phyloP scores from a whole-genome alignment of 1,139 yeast genomes.

The Kurtzmaniella quercitrusa region DNA sequence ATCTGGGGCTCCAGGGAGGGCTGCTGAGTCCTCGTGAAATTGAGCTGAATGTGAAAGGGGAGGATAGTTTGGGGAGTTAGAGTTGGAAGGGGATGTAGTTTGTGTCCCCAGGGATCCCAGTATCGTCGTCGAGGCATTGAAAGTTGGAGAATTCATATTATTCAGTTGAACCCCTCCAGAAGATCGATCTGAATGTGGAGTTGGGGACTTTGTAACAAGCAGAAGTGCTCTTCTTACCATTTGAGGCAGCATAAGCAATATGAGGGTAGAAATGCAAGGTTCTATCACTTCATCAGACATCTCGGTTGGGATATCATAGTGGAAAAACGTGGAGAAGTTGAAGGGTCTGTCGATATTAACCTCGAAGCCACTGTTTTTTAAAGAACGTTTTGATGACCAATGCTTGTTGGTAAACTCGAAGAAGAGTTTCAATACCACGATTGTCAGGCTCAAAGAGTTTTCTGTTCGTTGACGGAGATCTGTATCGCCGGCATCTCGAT shows the following conservation, averaged over 20 bases:
- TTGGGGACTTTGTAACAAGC: not conserved
- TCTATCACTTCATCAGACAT: conserved; percentile 2
- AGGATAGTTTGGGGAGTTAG: not conserved
- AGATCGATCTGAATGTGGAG: not conserved
- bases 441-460: conserved; percentile 28
- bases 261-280: conserved; percentile 5
- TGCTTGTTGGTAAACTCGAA: conserved; percentile 23
- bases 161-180: not conserved
- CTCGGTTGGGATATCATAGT: conserved; percentile 6
- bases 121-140: not conserved
- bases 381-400: conserved; percentile 22
- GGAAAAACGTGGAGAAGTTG: conserved; percentile 7
- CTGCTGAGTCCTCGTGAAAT: not conserved
- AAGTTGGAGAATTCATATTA: not conserved
- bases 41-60: not conserved
- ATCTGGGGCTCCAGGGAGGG: not conserved
- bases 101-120: not conserved
- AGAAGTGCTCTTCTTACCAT: conserved; percentile 5
- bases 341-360: conserved; percentile 7
- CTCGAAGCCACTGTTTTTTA: not conserved
- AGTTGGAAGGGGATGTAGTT: not conserved
- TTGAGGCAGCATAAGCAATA: conserved; percentile 5
- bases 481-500: conserved; percentile 22
- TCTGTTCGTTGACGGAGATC: conserved; percentile 31
- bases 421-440: conserved; percentile 30